These are phyloP conservation scores for Thielaviopsis populi DNA, from an alignment of 2,329 filamentous ascomycete species.

Conservation along the genomic window DNA sequence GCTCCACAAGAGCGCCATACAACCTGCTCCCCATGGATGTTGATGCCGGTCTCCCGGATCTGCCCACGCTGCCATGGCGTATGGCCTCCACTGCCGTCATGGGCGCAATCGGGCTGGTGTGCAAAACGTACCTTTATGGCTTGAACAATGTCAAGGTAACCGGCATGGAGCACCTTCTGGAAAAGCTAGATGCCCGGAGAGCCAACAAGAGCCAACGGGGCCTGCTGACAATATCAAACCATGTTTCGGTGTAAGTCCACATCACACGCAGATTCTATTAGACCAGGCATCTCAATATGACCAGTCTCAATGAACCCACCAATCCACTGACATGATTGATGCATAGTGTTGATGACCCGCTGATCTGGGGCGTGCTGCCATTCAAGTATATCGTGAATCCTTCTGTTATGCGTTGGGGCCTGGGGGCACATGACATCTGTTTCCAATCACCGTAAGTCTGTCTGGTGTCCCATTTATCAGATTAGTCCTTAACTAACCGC, in stretches of 20 bases:
- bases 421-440: slow-evolving; percentile 91
- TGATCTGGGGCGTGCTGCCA: slow-evolving; percentile 85
- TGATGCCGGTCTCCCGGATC: slow-evolving; percentile 19
- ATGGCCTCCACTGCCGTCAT: slow-evolving; percentile 59
- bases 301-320: not conserved
- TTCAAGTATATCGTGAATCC: slow-evolving; percentile 55
- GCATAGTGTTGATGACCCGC: slow-evolving; percentile 72
- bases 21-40: not conserved
- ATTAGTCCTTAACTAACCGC: not conserved
- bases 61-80: slow-evolving; percentile 54
- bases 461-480: not conserved
- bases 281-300: not conserved
- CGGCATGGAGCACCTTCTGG: slow-evolving; percentile 61
- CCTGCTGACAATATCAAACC: slow-evolving; percentile 54
- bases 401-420: slow-evolving; percentile 67
- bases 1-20: not conserved
- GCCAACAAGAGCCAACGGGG: slow-evolving; percentile 54
- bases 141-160: slow-evolving; percentile 61
- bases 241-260: slow-evolving; percentile 27
- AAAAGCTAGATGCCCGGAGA: slow-evolving; percentile 57
- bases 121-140: slow-evolving; percentile 58
- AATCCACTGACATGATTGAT: slow-evolving; percentile 3
- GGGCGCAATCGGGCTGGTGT: slow-evolving; percentile 55
- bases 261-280: not conserved
- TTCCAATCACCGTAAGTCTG: slow-evolving; percentile 61